These are phyloP conservation scores for Diplosphaera chodatii DNA, from an alignment of 139 green algal genomes.

Conservation along the genomic window DNA sequence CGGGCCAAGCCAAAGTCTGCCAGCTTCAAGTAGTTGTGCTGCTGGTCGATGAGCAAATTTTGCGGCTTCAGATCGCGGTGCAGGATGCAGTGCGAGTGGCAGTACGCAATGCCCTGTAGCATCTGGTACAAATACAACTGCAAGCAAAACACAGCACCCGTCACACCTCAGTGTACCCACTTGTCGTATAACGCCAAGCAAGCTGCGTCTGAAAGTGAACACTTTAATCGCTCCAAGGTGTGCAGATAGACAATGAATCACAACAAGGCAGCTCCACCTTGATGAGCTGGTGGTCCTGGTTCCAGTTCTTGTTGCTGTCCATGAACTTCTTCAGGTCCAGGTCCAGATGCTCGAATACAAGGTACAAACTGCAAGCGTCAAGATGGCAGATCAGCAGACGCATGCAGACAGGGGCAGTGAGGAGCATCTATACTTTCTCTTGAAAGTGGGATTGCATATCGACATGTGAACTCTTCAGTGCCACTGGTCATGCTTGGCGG, in stretches of 20 bases:
- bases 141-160: too few relatives aligned
- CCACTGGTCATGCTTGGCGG: too few relatives aligned
- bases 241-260: too few relatives aligned
- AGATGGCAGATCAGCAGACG: too few relatives aligned
- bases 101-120: slow-evolving; percentile 88
- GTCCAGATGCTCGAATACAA: slow-evolving; percentile 94
- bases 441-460: too few relatives aligned
- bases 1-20: slow-evolving; percentile 94
- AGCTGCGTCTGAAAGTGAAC: too few relatives aligned
- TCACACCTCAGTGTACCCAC: too few relatives aligned
- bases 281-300: slow-evolving; percentile 47
- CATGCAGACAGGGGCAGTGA: too few relatives aligned
- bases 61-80: slow-evolving; percentile 98
- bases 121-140: slow-evolving; percentile 98
- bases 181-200: too few relatives aligned
- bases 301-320: slow-evolving; percentile 73
- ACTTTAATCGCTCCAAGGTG: too few relatives aligned
- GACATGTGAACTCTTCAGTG: too few relatives aligned
- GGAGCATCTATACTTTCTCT: not conserved
- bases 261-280: slow-evolving; percentile 42
- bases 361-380: slow-evolving; percentile 8
- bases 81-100: slow-evolving; percentile 93
- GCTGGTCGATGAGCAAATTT: slow-evolving; percentile 87
- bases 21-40: slow-evolving; percentile 79
- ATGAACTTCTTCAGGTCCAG: slow-evolving; percentile 99